These are phyloP conservation scores for Claviceps digitariae DNA, from an alignment of 2,329 filamentous ascomycete genomes.

Conservation along the genomic window DNA sequence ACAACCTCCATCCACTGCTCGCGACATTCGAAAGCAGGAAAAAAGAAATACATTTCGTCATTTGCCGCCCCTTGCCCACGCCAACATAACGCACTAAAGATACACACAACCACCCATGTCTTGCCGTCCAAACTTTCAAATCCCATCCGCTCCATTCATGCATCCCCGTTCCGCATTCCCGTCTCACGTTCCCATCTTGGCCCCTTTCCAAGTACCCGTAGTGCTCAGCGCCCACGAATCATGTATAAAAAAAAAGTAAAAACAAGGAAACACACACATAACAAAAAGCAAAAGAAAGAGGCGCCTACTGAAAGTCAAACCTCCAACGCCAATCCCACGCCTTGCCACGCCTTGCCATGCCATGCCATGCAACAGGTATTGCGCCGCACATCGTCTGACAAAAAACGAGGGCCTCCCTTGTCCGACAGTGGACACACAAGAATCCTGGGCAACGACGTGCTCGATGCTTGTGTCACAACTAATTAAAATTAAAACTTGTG, in stretches of 20 bases:
- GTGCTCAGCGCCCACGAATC: background rate
- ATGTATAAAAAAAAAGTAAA: background rate
- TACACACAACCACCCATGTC: conserved; percentile 1
- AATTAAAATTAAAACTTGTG: background rate
- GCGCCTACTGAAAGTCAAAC: background rate
- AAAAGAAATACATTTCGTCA: too few relatives aligned
- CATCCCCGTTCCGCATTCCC: background rate
- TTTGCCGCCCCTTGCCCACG: too few relatives aligned
- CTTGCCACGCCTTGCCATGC: background rate
- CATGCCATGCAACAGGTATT: conserved; percentile 2
- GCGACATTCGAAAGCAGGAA: too few relatives aligned
- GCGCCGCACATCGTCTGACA: background rate
- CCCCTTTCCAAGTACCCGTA: conserved; percentile 2
- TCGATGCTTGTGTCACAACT: background rate
- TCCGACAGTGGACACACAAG: background rate
- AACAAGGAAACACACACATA: background rate
- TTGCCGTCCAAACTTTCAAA: too few relatives aligned
- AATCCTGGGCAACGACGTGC: background rate
- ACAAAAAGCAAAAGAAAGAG: background rate
- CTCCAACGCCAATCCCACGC: conserved; percentile 4
- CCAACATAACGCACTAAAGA: background rate
- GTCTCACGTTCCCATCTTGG: background rate
- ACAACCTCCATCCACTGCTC: too few relatives aligned
- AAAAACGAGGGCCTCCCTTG: background rate
- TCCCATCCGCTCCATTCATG: background rate